phyloP scores from a whole-genome alignment of 176 grass and related monocot genomes.

The Leersia perrieri region DNA sequence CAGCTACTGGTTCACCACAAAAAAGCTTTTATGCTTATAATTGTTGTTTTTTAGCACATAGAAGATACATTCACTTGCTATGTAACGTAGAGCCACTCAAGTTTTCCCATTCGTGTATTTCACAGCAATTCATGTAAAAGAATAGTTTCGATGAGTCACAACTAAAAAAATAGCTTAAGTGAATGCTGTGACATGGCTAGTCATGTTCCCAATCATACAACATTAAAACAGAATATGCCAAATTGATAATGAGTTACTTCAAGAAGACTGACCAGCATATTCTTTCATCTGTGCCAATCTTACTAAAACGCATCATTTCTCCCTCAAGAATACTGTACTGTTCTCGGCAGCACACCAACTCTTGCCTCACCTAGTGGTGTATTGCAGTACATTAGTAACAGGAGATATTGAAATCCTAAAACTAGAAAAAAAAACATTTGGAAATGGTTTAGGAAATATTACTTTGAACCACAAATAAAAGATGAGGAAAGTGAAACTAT shows the following conservation, averaged over 20 bases:
- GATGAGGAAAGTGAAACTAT: not conserved
- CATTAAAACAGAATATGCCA: conserved; percentile 1
- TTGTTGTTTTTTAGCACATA: not conserved
- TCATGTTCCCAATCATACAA: not conserved
- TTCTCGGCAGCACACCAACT: conserved; percentile 54
- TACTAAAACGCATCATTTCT: conserved; percentile 26
- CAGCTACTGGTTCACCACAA: not conserved
- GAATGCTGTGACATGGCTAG: conserved; percentile 2
- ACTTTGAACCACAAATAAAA: not conserved
- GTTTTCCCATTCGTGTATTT: conserved; percentile 5
- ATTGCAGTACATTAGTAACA: conserved; percentile 2
- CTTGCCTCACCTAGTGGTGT: conserved; percentile 43
- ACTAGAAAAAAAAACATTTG: not conserved
- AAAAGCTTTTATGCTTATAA: conserved; percentile 1
- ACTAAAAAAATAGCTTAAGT: conserved; percentile 9
- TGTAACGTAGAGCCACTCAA: conserved; percentile 3
- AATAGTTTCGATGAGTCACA: not conserved
- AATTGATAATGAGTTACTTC: conserved; percentile 11
- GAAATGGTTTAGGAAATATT: not conserved
- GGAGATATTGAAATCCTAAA: not conserved
- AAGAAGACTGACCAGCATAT: conserved; percentile 43
- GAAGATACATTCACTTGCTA: not conserved
- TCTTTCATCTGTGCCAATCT: conserved; percentile 34
- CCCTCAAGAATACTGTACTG: conserved; percentile 37
- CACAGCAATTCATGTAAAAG: not conserved